Conservation (phyloP, 768 basidiomycete genomes). For the Boletus barrowsii region DNA sequence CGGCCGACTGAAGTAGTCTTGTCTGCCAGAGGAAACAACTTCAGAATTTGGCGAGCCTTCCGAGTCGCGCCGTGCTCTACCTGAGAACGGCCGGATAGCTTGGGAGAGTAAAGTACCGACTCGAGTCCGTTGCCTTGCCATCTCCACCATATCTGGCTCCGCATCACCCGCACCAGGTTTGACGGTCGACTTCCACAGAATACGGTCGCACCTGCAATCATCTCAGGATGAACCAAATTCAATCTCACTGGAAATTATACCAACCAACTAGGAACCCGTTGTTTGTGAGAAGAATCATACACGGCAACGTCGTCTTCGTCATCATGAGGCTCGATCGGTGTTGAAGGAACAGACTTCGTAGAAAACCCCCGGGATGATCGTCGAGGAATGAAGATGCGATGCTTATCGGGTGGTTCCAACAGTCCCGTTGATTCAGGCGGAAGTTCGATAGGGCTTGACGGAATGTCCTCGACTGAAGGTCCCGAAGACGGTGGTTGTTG, state of each 20-base stretch:
- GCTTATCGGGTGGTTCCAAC: constrained; percentile 22
- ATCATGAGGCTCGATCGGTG: constrained; percentile 35
- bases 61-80: constrained; percentile 38
- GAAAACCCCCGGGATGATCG: constrained; percentile 30
- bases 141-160: constrained; percentile 33
- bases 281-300: constrained; percentile 79
- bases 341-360: constrained; percentile 28
- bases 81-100: constrained; percentile 47
- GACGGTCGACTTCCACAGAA: constrained; percentile 77
- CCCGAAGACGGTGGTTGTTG: constrained; percentile 25
- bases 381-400: constrained; percentile 21
- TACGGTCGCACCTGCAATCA: constrained; percentile 72
- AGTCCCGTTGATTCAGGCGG: constrained; percentile 5
- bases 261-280: constrained; percentile 82
- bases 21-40: constrained; percentile 17
- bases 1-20: constrained; percentile 22
- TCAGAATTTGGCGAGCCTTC: constrained; percentile 30
- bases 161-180: constrained; percentile 43
- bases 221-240: constrained; percentile 2
- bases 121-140: constrained; percentile 39
- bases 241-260: constrained; percentile 19
- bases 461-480: constrained; percentile 26
- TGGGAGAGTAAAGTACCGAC: constrained; percentile 54
- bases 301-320: constrained; percentile 55
- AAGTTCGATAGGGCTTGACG: constrained; percentile 19